Evolutionary conservation across 345 rosid genomes (phyloP).

Genomic region (Brassica cretica): DNA sequence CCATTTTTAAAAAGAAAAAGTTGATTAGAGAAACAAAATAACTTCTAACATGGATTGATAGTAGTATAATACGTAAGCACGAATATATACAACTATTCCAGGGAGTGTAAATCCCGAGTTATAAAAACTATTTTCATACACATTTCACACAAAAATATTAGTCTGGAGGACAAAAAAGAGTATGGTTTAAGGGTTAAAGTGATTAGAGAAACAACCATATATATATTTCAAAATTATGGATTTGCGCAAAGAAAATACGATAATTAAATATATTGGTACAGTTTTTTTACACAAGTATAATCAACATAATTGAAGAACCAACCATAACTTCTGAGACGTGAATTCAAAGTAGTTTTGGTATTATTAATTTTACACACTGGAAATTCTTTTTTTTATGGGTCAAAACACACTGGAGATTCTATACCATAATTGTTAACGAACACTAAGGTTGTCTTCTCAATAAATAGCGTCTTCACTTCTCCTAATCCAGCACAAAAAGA

Average conservation of each 20-base stretch:
- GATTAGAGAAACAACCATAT: neutral
- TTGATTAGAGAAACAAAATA: neutral
- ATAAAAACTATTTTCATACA: neutral
- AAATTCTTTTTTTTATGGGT: neutral
- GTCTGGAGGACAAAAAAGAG: neutral
- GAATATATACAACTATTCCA: neutral
- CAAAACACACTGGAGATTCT: constrained; percentile 18
- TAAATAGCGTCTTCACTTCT: constrained; percentile 28
- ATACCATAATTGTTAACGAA: constrained; percentile 29
- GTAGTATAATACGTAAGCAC: neutral
- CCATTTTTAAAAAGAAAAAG: neutral
- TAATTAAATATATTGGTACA: neutral
- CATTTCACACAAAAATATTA: neutral
- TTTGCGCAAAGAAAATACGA: neutral
- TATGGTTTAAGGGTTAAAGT: neutral
- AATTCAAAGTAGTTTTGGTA: neutral
- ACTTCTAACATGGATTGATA: neutral
- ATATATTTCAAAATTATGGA: neutral
- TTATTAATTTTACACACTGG: neutral
- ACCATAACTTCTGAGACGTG: neutral
- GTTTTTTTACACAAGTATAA: neutral
- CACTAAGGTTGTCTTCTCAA: constrained; percentile 18
- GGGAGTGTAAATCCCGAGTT: neutral
- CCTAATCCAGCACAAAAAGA: constrained; percentile 29
- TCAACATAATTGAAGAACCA: neutral